Conservation (phyloP, 1,284 basidiomycete genomes). For the Fomitopsis schrenkii region DNA sequence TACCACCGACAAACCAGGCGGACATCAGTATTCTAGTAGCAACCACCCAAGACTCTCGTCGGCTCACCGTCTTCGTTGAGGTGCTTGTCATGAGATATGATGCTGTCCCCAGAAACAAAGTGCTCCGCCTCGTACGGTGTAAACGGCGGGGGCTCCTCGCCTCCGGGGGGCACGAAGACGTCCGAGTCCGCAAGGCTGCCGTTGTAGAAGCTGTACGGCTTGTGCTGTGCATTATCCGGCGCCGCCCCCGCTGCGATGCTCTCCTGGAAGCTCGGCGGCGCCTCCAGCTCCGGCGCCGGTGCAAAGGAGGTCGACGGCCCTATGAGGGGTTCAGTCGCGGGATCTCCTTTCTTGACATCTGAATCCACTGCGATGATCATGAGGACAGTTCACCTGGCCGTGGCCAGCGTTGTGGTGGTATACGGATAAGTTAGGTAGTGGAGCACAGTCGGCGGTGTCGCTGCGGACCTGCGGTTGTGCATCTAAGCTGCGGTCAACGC, state of each 20-base stretch:
- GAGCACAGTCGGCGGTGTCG: neutral
- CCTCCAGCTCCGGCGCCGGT: slow-evolving; percentile 1
- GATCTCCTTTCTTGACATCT: slow-evolving; percentile 2
- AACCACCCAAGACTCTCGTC: too few species aligned
- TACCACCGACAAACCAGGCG: slow-evolving; percentile 22
- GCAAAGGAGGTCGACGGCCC: neutral
- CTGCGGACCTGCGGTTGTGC: neutral
- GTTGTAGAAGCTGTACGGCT: slow-evolving; percentile 6
- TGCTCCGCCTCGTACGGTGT: slow-evolving; percentile 59
- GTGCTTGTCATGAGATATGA: slow-evolving; percentile 69
- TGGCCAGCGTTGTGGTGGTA: neutral
- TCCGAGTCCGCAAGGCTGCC: slow-evolving; percentile 14
- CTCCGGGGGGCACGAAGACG: slow-evolving; percentile 22
- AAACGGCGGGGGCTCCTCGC: slow-evolving; percentile 57
- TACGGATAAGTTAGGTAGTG: too few species aligned
- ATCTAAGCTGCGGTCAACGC: too few species aligned
- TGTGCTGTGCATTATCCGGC: neutral
- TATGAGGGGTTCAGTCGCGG: neutral
- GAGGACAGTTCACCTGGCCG: neutral
- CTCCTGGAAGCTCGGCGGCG: slow-evolving; percentile 8
- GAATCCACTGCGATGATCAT: neutral
- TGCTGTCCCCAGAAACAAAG: slow-evolving; percentile 42
- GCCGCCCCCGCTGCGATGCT: slow-evolving; percentile 1
- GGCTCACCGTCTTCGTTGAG: slow-evolving; percentile 63
- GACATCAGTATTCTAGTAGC: neutral